phyloP scores from a whole-genome alignment of 2,329 filamentous ascomycete genomes.

The Rutstroemia sp. region DNA sequence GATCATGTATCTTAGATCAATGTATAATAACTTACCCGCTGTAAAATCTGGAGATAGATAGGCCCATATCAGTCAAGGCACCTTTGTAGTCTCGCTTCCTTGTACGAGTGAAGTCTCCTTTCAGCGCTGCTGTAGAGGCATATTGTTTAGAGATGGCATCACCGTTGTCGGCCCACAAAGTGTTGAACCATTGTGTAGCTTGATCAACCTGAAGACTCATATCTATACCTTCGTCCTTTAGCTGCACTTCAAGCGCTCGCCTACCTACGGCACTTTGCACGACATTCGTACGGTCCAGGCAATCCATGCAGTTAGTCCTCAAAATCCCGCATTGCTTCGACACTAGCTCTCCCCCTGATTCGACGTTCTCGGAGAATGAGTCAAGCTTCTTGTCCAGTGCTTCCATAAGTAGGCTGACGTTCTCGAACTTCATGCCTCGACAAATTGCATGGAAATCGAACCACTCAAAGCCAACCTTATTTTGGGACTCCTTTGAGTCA shows the following conservation, averaged over 20 bases:
- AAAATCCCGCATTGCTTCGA: conserved; percentile 64
- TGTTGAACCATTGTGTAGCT: conserved; percentile 71
- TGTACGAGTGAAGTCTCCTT: conserved; percentile 92
- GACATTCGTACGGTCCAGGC: conserved; percentile 90
- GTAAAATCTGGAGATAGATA: conserved; percentile 71
- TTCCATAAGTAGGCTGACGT: conserved; percentile 73
- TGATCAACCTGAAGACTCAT: conserved; percentile 71
- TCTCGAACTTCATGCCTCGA: conserved; percentile 96
- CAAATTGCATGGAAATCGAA: conserved; percentile 94
- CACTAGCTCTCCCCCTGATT: conserved; percentile 36
- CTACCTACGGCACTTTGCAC: conserved; percentile 88
- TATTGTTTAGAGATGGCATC: conserved; percentile 95
- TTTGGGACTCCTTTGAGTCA: conserved; percentile 35
- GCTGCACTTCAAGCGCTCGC: conserved; percentile 70
- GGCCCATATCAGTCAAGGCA: conserved; percentile 80
- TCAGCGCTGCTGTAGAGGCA: conserved; percentile 88
- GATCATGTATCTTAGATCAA: not conserved
- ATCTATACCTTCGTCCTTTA: conserved; percentile 67
- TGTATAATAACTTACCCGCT: not conserved
- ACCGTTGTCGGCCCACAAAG: conserved; percentile 93
- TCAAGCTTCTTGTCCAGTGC: conserved; percentile 61
- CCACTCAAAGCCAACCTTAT: conserved; percentile 72
- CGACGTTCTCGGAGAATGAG: conserved; percentile 63
- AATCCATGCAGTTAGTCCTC: conserved; percentile 99
- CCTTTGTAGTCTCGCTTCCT: conserved; percentile 85